These are phyloP conservation scores for Debaryomyces prosopidis DNA, from an alignment of 805 yeast genomes.

Conservation along the genomic window DNA sequence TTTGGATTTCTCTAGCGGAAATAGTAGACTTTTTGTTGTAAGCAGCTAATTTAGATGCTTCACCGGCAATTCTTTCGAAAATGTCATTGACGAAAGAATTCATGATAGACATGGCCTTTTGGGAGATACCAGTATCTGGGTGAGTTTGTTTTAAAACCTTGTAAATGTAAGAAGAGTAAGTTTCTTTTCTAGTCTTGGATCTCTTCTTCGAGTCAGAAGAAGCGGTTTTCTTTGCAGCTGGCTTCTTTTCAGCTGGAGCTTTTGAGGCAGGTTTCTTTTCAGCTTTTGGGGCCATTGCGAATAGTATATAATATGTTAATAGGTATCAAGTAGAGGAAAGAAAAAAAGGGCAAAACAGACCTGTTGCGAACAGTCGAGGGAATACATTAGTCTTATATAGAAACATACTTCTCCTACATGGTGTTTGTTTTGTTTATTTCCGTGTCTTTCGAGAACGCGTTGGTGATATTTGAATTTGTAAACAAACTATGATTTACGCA, in stretches of 20 bases:
- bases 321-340: background rate
- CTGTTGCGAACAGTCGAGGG: background rate
- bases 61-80: conserved; percentile 96
- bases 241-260: conserved; percentile 96
- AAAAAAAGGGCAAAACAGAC: background rate
- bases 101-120: conserved; percentile 97
- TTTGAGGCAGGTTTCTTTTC: conserved; percentile 86
- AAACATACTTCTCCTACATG: background rate
- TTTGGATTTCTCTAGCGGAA: conserved; percentile 97
- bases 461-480: background rate
- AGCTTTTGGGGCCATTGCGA: conserved; percentile 62
- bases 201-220: conserved; percentile 84
- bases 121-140: conserved; percentile 99
- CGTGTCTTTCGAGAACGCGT: background rate
- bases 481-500: background rate
- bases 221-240: conserved; percentile 84
- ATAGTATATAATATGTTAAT: background rate
- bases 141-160: conserved; percentile 98
- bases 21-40: conserved; percentile 98
- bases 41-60: conserved; percentile 97
- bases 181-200: conserved; percentile 94
- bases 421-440: background rate
- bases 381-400: background rate
- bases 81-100: conserved; percentile 97
- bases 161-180: conserved; percentile 97